phyloP scores from a whole-genome alignment of 176 grass and related monocot genomes.

The Oryza nivara region DNA sequence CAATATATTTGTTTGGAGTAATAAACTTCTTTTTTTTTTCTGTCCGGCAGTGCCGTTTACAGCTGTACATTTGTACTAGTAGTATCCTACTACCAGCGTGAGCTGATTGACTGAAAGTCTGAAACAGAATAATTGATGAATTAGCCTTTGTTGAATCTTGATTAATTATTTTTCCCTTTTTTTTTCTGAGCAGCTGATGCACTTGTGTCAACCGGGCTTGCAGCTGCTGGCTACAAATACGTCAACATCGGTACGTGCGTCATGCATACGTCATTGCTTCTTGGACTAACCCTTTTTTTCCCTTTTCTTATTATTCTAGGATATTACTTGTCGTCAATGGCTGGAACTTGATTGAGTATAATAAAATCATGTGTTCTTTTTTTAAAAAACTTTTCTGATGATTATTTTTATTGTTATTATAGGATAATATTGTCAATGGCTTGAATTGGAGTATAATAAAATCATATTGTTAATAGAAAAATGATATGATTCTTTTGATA shows the following conservation, averaged over 20 bases:
- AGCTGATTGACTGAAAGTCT: not conserved
- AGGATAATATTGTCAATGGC: too few species aligned
- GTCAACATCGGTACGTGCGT: constrained; percentile 72
- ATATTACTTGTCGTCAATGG: not conserved
- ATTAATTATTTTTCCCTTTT: not conserved
- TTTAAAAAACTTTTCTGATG: too few species aligned
- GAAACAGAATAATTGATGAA: not conserved
- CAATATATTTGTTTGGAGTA: too few species aligned
- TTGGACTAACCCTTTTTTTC: not conserved
- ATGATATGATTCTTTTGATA: too few species aligned
- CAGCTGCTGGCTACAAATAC: constrained; percentile 76
- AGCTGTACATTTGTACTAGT: not conserved
- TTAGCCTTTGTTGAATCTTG: not conserved
- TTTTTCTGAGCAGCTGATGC: constrained; percentile 58
- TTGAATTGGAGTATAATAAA: too few species aligned
- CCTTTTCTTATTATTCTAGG: not conserved
- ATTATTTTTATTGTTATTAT: too few species aligned
- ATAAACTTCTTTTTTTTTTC: not conserved
- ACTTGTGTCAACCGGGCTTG: constrained; percentile 81
- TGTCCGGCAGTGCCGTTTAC: not conserved
- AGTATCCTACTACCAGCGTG: not conserved
- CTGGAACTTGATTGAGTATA: too few species aligned
- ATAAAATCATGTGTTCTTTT: too few species aligned
- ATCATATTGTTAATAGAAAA: too few species aligned
- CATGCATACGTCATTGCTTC: not conserved